These are phyloP conservation scores for Excoecaria agallocha DNA, from an alignment of 345 rosid genomes.

Conservation along the genomic window DNA sequence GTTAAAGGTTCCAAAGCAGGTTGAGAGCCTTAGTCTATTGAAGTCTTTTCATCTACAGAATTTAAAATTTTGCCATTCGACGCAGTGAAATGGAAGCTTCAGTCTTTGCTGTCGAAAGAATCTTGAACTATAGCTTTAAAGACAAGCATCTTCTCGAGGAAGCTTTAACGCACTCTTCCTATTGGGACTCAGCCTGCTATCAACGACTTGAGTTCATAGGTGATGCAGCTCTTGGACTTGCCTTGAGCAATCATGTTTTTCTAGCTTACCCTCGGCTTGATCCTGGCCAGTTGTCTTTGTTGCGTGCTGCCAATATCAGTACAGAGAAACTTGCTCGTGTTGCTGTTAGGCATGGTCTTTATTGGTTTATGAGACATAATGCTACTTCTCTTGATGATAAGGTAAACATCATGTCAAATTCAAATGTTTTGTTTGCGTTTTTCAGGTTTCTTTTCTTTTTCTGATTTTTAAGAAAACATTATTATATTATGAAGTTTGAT, in stretches of 20 bases:
- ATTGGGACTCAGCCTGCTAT: constrained; percentile 37
- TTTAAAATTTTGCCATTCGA: neutral
- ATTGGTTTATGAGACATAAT: constrained; percentile 43
- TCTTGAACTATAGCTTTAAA: constrained; percentile 46
- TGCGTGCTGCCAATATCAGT: constrained; percentile 65
- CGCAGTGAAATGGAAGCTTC: constrained; percentile 32
- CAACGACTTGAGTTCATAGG: constrained; percentile 83
- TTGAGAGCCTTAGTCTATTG: no score
- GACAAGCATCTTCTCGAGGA: constrained; percentile 48
- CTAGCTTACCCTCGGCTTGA: constrained; percentile 50
- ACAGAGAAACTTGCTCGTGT: constrained; percentile 87
- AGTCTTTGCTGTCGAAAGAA: constrained; percentile 46
- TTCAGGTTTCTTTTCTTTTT: neutral
- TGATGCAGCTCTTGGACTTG: constrained; percentile 57
- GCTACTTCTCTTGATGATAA: constrained; percentile 42
- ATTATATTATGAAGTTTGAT: no score
- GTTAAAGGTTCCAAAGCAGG: no score
- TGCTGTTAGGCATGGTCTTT: constrained; percentile 51
- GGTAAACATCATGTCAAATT: constrained; percentile 25
- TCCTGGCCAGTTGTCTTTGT: constrained; percentile 47
- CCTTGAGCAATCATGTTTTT: constrained; percentile 47
- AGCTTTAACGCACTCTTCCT: constrained; percentile 73
- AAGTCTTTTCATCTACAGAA: neutral
- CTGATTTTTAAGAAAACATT: no score
- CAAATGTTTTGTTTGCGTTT: neutral